phyloP scores from a whole-genome alignment of 1,139 yeast species.

The Barnettozyma hawaiiensis region DNA sequence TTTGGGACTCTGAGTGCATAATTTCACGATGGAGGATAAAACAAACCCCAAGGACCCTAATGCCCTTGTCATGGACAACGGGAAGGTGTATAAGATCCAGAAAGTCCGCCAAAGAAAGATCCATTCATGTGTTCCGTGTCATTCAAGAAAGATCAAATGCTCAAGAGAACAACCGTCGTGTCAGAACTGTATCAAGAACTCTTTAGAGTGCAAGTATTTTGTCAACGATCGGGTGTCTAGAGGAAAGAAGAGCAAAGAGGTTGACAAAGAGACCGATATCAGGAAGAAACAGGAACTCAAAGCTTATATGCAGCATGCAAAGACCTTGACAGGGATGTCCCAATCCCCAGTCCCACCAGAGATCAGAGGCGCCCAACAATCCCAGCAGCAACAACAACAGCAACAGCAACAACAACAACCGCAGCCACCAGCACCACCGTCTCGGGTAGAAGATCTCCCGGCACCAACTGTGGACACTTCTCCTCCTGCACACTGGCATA shows the following conservation, averaged over 20 bases:
- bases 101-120: conserved; percentile 54
- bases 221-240: conserved; percentile 49
- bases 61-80: conserved; percentile 38
- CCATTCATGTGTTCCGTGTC: conserved; percentile 55
- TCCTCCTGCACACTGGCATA: conserved; percentile 7
- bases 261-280: conserved; percentile 21
- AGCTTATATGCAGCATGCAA: conserved; percentile 23
- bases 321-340: conserved; percentile 11
- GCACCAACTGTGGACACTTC: conserved; percentile 2
- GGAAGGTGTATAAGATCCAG: conserved; percentile 48
- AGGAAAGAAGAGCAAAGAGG: conserved; percentile 30
- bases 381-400: background rate
- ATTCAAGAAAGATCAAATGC: conserved; percentile 56
- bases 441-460: background rate
- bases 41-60: conserved; percentile 27
- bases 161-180: conserved; percentile 42
- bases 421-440: background rate
- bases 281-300: conserved; percentile 23
- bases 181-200: conserved; percentile 38
- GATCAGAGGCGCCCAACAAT: no score
- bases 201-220: conserved; percentile 45
- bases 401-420: background rate
- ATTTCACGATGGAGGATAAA: conserved; percentile 6
- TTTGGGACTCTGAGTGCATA: background rate
- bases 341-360: conserved; percentile 4